Evolutionary conservation across 352 stramenopile genomes (phyloP).

Genomic region (Globisporangium viniferum): DNA sequence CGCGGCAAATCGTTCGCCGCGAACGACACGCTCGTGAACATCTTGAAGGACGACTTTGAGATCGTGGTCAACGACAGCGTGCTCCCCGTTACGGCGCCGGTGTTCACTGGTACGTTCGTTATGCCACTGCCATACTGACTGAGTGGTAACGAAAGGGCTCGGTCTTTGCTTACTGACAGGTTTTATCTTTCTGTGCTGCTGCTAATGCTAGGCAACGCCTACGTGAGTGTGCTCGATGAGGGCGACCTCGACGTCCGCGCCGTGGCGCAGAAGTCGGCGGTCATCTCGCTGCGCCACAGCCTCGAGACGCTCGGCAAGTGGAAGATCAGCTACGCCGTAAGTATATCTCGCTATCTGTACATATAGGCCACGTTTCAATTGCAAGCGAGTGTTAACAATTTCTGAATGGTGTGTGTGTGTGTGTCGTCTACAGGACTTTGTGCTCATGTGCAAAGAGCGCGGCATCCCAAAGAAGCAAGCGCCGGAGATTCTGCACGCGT

Average conservation of each 20-base stretch:
- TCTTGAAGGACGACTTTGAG: conserved; percentile 82
- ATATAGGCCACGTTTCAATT: neutral
- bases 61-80: conserved; percentile 77
- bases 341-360: neutral
- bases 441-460: conserved; percentile 60
- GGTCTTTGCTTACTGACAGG: neutral
- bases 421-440: conserved; percentile 43
- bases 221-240: conserved; percentile 67
- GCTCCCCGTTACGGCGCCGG: conserved; percentile 62
- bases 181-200: neutral
- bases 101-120: conserved; percentile 44
- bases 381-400: neutral
- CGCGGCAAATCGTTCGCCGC: conserved; percentile 56
- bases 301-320: conserved; percentile 73
- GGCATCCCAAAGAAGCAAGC: conserved; percentile 85
- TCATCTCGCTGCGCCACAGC: conserved; percentile 73
- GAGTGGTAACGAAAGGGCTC: neutral
- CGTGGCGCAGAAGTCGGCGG: conserved; percentile 72
- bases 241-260: conserved; percentile 77
- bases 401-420: neutral
- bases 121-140: too few species aligned
- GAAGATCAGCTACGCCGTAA: conserved; percentile 65
- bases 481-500: conserved; percentile 63
- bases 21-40: conserved; percentile 58
- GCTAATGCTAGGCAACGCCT: conserved; percentile 43